A percentile compares a stretch with the other conserved stretches of the same genome.
phyloP scores from a whole-genome alignment of 805 yeast genomes.

The Candida cerambycidarum region DNA sequence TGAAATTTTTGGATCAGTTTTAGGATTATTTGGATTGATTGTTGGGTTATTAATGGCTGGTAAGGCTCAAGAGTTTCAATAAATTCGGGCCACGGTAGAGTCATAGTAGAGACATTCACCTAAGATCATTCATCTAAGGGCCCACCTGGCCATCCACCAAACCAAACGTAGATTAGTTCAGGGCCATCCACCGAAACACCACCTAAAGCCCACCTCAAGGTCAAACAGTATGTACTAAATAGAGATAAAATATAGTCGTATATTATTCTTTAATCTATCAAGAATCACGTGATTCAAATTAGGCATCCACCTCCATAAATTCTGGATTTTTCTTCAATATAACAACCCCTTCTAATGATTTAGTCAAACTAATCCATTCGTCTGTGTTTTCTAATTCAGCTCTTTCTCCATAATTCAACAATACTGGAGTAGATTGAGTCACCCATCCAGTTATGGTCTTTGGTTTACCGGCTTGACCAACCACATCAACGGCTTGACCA shows the following conservation, averaged over 20 bases:
- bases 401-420: constrained; percentile 89
- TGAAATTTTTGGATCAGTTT: constrained; percentile 95
- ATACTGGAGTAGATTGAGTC: constrained; percentile 95
- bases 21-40: constrained; percentile 94
- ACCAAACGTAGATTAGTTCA: too few species aligned
- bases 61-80: constrained; percentile 85
- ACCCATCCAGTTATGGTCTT: constrained; percentile 99
- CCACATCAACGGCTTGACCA: constrained; percentile 98
- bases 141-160: too few species aligned
- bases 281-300: too few species aligned
- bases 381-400: constrained; percentile 92
- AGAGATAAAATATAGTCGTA: constrained; percentile 1
- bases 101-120: too few species aligned
- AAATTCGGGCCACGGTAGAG: too few species aligned
- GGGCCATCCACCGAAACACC: too few species aligned
- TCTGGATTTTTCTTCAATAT: constrained; percentile 90
- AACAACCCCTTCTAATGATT: constrained; percentile 89
- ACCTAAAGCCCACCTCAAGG: too few species aligned
- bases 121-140: too few species aligned
- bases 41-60: constrained; percentile 97
- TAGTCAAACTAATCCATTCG: constrained; percentile 80
- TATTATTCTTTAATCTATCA: constrained; percentile 1
- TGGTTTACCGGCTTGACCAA: constrained; percentile 99
- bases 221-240: too few species aligned
- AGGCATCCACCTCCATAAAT: constrained; percentile 58